Evolutionary conservation across 2,329 filamentous ascomycete species (phyloP), one percentile per base, ranked within the genome.

Genomic region (Xylariaceae sp.): DNA sequence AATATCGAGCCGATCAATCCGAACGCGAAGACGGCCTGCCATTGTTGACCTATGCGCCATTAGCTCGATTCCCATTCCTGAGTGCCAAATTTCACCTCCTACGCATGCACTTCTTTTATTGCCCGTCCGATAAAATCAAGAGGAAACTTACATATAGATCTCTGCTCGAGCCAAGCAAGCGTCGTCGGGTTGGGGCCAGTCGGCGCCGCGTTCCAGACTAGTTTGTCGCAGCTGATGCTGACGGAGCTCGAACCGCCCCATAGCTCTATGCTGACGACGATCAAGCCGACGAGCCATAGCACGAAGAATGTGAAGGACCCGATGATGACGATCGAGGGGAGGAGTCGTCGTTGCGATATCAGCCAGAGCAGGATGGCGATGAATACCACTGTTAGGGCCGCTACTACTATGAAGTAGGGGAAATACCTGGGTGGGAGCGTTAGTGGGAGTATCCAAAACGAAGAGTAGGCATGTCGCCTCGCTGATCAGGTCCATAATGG

Each of bases 271-370:
- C 75, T 75, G 6, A 82, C 71, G 39, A 85, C 78, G 42, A 87
- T 74, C 9, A 87, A 70, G 0, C 83, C 83, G 33, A 85, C 81
- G 35, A 86, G 70, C 82, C 82, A 87, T n/a, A 87, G 69, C 2
- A 86, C 73, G 52, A 86, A 85, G 48, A 86, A 71, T 56, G 86
- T 76, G 61, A 86, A 85, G 41, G 77, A 77, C 50, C 82, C 82
- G 17, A 86, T 76, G 70, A 83, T 79, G 62, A 83, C 80, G 59
- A 83, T 81, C 42, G 76, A 74, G 0, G 80, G 80, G 0, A 87
- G 70, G 1, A 87, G 72, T 9, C 82, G 78, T 2, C 81, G 76
- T 52, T 80, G 74, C 48, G 75, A 75, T 56, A 86, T 85, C 27
- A 87, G 74, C 66, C 72, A 81, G 39, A 90, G 75, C 6, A 87